These are phyloP conservation scores for Bullera alba DNA, from an alignment of 768 basidiomycete species.

Conservation along the genomic window DNA sequence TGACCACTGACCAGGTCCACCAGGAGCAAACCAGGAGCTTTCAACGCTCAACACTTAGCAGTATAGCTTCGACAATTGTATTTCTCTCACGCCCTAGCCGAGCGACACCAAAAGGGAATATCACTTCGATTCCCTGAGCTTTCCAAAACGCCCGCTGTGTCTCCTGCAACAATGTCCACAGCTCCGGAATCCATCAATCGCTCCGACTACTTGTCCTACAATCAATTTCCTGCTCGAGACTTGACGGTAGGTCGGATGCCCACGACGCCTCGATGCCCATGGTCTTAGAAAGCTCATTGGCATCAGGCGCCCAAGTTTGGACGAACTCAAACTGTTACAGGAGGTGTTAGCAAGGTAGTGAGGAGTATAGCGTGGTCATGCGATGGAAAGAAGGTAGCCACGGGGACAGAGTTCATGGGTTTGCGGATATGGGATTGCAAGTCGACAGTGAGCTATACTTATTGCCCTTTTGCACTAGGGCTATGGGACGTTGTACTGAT, in stretches of 20 bases:
- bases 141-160: too few relatives aligned
- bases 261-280: neutral
- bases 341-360: conserved; percentile 24
- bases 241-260: conserved; percentile 7
- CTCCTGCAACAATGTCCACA: conserved; percentile 9
- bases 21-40: too few relatives aligned
- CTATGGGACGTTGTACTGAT: neutral
- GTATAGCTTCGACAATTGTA: too few relatives aligned
- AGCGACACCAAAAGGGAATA: too few relatives aligned
- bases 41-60: too few relatives aligned
- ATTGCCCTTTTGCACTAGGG: neutral
- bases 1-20: too few relatives aligned
- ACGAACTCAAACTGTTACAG: conserved; percentile 20
- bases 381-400: conserved; percentile 30
- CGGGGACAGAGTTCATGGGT: conserved; percentile 31
- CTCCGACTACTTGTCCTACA: conserved; percentile 12
- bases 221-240: conserved; percentile 14
- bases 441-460: conserved; percentile 3
- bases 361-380: conserved; percentile 31
- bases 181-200: too few relatives aligned
- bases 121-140: too few relatives aligned
- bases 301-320: conserved; percentile 24
- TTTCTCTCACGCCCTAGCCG: too few relatives aligned
- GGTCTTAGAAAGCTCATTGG: neutral
- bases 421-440: conserved; percentile 27